Evolutionary conservation across 768 basidiomycete genomes (phyloP).

Genomic region (Psilocybe azurescens): DNA sequence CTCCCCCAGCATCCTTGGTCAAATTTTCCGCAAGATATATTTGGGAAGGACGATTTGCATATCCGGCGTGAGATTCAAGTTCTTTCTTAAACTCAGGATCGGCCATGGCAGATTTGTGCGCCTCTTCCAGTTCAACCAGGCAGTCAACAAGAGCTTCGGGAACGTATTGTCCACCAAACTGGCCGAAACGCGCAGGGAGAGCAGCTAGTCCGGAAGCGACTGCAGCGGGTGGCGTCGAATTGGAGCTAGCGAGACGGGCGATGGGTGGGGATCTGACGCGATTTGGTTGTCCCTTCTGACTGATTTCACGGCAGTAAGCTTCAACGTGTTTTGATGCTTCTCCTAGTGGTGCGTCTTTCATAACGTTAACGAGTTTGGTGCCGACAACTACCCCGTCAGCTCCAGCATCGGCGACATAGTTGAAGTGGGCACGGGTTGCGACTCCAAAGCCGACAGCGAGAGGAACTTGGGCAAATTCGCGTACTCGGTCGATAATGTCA

Average conservation of each 20-base stretch:
- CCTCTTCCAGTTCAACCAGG: slow-evolving; percentile 87
- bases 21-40: slow-evolving; percentile 92
- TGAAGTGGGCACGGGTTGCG: slow-evolving; percentile 87
- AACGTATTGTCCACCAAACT: slow-evolving; percentile 97
- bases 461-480: slow-evolving; percentile 77
- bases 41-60: slow-evolving; percentile 94
- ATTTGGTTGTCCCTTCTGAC: slow-evolving; percentile 43
- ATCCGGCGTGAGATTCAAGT: slow-evolving; percentile 84
- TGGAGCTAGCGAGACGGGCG: slow-evolving; percentile 30
- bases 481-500: slow-evolving; percentile 83
- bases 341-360: slow-evolving; percentile 65
- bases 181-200: slow-evolving; percentile 87
- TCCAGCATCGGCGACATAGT: slow-evolving; percentile 82
- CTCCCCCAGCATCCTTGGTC: slow-evolving; percentile 89
- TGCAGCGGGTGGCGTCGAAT: slow-evolving; percentile 29
- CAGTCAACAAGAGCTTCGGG: slow-evolving; percentile 96
- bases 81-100: slow-evolving; percentile 96
- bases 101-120: slow-evolving; percentile 83
- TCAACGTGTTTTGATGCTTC: slow-evolving; percentile 61
- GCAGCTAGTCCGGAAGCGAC: slow-evolving; percentile 42
- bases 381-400: slow-evolving; percentile 97
- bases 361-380: slow-evolving; percentile 80
- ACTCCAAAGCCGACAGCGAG: slow-evolving; percentile 98
- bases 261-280: slow-evolving; percentile 38
- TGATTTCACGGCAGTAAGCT: slow-evolving; percentile 77